These are phyloP conservation scores for Calcarisporium arbuscula DNA, from an alignment of 2,329 filamentous ascomycete species.

Conservation along the genomic window DNA sequence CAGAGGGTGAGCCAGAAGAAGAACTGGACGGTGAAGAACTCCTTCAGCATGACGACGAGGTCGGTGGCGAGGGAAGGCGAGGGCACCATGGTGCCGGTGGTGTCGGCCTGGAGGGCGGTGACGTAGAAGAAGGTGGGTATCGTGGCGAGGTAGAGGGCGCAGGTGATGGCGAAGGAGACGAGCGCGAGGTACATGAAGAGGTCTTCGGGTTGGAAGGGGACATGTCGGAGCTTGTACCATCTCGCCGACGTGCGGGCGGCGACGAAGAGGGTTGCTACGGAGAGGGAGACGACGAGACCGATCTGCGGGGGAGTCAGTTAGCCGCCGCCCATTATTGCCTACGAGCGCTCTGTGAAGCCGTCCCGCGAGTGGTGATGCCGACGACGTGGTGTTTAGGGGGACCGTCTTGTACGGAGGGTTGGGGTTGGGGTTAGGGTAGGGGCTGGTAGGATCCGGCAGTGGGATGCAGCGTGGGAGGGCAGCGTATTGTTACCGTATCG, in stretches of 20 bases:
- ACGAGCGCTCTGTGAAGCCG: too few relatives aligned
- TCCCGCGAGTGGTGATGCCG: too few relatives aligned
- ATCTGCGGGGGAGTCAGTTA: too few relatives aligned
- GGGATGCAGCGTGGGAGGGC: too few relatives aligned
- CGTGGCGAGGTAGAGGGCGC: conserved; percentile 11
- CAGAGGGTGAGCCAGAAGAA: conserved; percentile 16
- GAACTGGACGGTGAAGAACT: conserved; percentile 15
- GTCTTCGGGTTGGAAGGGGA: conserved; percentile 11
- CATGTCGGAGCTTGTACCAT: conserved; percentile 11
- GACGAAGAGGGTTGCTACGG: conserved; percentile 10
- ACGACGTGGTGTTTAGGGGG: too few relatives aligned
- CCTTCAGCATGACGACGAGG: conserved; percentile 11
- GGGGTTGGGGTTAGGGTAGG: too few relatives aligned
- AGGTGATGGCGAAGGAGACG: conserved; percentile 11
- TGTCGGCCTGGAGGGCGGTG: conserved; percentile 6
- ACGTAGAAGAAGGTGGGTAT: conserved; percentile 12
- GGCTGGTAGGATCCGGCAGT: too few relatives aligned
- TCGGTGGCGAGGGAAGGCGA: conserved; percentile 6
- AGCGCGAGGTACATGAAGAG: conserved; percentile 13
- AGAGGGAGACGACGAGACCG: conserved; percentile 10
- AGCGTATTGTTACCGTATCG: too few relatives aligned
- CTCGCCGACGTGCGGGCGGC: conserved; percentile 11
- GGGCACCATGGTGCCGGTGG: too few relatives aligned
- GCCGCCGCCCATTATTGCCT: too few relatives aligned
- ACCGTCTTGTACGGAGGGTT: too few relatives aligned